Percentiles rank a stretch among this genome's conserved stretches.
phyloP scores from a whole-genome alignment of 176 grass and related monocot genomes.

The Triticum timopheevii region DNA sequence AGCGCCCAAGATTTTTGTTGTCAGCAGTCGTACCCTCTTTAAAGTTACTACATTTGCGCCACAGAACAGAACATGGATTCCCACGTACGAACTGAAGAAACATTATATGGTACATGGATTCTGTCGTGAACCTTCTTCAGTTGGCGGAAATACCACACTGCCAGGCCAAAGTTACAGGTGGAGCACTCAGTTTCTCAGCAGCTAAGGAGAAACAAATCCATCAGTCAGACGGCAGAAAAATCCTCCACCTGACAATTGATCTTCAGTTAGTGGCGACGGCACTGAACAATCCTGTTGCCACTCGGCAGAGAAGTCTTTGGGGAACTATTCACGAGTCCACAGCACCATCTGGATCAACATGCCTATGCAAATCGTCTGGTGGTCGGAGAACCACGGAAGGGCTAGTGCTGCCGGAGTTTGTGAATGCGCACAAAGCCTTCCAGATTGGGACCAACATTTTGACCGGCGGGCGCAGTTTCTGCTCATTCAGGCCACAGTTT shows the following conservation, averaged over 20 bases:
- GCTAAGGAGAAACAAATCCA: neutral
- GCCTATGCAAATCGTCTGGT: neutral
- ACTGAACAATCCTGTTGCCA: neutral
- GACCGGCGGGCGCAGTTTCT: constrained; percentile 50
- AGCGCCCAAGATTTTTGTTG: constrained; percentile 5
- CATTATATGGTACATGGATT: neutral
- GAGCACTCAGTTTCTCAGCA: neutral
- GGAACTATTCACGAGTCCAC: neutral
- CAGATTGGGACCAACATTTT: constrained; percentile 74
- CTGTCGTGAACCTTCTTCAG: constrained; percentile 4
- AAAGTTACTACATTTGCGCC: neutral
- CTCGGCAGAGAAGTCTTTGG: neutral
- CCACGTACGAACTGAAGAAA: neutral
- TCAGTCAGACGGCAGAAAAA: neutral
- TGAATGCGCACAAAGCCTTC: constrained; percentile 46
- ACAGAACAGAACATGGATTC: neutral
- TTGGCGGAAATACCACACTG: neutral
- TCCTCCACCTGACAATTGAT: neutral
- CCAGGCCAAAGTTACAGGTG: neutral
- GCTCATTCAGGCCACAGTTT: neutral
- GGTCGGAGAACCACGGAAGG: neutral
- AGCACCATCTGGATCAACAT: neutral
- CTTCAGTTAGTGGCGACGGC: neutral
- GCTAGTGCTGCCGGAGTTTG: constrained; percentile 13
- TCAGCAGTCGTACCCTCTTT: neutral